These are phyloP conservation scores for Coccinonectria pachysandricola DNA, from an alignment of 2,329 filamentous ascomycete genomes.

Conservation along the genomic window DNA sequence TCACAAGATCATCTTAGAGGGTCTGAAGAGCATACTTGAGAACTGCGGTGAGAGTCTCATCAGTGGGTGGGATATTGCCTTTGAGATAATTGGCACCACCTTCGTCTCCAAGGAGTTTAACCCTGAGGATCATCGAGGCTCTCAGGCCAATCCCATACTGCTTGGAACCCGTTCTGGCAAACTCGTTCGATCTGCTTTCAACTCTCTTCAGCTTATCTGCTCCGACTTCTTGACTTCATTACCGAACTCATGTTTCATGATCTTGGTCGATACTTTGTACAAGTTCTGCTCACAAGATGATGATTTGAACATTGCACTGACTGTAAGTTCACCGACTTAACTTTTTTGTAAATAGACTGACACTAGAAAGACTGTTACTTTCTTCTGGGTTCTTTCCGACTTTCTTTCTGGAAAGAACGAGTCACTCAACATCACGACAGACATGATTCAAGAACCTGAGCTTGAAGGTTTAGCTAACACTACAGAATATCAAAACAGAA, in stretches of 20 bases:
- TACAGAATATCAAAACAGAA: constrained; percentile 47
- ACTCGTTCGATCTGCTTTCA: constrained; percentile 78
- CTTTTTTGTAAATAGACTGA: constrained; percentile 3
- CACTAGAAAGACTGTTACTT: constrained; percentile 64
- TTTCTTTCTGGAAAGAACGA: constrained; percentile 58
- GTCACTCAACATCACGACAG: constrained; percentile 46
- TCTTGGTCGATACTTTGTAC: constrained; percentile 77
- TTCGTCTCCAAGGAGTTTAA: constrained; percentile 43
- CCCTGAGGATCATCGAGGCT: constrained; percentile 23
- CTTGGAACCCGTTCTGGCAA: constrained; percentile 54
- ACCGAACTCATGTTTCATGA: constrained; percentile 60
- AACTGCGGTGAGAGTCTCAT: constrained; percentile 76
- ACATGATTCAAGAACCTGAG: constrained; percentile 42
- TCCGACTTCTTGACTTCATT: constrained; percentile 80
- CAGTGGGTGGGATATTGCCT: constrained; percentile 76
- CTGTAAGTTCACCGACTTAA: constrained; percentile 39
- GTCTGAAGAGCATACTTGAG: constrained; percentile 73
- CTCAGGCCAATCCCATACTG: constrained; percentile 20
- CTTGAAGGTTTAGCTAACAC: constrained; percentile 42
- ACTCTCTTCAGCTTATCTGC: constrained; percentile 81
- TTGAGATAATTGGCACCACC: constrained; percentile 75
- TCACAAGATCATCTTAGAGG: constrained; percentile 69
- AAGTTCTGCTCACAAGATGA: constrained; percentile 83
- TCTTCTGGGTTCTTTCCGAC: constrained; percentile 93
- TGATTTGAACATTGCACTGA: constrained; percentile 90